These are phyloP conservation scores for Mycena kentingensis DNA, from an alignment of 768 basidiomycete species.

Conservation along the genomic window DNA sequence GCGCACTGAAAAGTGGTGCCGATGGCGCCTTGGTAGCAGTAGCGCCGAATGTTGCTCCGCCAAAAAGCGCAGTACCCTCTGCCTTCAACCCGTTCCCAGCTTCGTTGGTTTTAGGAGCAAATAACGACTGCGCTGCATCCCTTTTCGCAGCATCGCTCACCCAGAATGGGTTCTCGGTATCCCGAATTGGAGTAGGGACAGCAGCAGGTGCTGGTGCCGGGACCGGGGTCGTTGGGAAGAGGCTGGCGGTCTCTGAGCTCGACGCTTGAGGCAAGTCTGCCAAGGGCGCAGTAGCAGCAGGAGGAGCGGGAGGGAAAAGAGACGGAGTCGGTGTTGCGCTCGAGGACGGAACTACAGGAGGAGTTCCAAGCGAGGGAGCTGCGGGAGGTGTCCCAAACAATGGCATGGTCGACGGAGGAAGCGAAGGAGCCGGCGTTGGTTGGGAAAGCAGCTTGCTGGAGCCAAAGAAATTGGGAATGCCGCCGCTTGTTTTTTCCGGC, in stretches of 20 bases:
- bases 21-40: constrained; percentile 8
- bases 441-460: constrained; percentile 50
- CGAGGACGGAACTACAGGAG: constrained; percentile 9
- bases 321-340: no score
- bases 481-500: constrained; percentile 4
- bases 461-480: constrained; percentile 68
- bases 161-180: constrained; percentile 47
- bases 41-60: background rate
- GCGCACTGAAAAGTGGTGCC: constrained; percentile 7
- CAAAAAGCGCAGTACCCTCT: background rate
- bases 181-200: constrained; percentile 35
- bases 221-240: constrained; percentile 17
- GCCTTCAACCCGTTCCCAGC: background rate
- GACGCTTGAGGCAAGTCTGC: no score
- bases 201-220: constrained; percentile 19
- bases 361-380: constrained; percentile 28
- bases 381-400: constrained; percentile 28
- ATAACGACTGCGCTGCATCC: constrained; percentile 12
- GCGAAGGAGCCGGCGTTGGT: constrained; percentile 24
- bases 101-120: constrained; percentile 3
- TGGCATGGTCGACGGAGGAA: constrained; percentile 10
- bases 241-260: no score
- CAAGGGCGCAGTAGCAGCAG: no score
- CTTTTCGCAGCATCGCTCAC: constrained; percentile 34
- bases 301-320: no score